phyloP scores from a whole-genome alignment of 2,329 filamentous ascomycete genomes.

The Chrysoporthe cubensis region DNA sequence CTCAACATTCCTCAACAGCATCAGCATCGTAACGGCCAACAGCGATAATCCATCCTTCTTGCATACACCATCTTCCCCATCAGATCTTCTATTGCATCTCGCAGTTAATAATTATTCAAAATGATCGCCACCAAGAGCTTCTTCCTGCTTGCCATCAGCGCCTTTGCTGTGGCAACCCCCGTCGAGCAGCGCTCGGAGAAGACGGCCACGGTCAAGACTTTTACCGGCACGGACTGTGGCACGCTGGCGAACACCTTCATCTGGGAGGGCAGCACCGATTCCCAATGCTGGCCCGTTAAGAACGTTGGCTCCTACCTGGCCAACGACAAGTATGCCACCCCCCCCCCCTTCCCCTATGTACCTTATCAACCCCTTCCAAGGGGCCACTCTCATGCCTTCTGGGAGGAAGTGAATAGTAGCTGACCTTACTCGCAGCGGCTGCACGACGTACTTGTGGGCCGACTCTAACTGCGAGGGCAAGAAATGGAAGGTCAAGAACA shows the following conservation, averaged over 20 bases:
- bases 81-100: neutral
- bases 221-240: neutral
- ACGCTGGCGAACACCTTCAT: neutral
- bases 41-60: neutral
- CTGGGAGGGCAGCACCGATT: neutral
- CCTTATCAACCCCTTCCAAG: neutral
- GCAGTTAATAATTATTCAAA: neutral
- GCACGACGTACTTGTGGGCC: neutral
- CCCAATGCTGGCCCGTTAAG: neutral
- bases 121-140: neutral
- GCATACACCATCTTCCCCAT: neutral
- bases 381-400: neutral
- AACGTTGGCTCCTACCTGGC: neutral
- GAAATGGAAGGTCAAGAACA: neutral
- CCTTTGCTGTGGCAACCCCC: neutral
- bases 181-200: neutral
- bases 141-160: neutral
- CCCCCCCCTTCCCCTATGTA: no score
- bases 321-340: neutral
- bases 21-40: neutral
- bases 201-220: neutral
- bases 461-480: neutral
- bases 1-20: neutral
- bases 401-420: neutral
- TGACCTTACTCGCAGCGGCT: neutral